Conservation (phyloP, 2,329 filamentous ascomycete genomes). For the Plectosphaerella sp. region DNA sequence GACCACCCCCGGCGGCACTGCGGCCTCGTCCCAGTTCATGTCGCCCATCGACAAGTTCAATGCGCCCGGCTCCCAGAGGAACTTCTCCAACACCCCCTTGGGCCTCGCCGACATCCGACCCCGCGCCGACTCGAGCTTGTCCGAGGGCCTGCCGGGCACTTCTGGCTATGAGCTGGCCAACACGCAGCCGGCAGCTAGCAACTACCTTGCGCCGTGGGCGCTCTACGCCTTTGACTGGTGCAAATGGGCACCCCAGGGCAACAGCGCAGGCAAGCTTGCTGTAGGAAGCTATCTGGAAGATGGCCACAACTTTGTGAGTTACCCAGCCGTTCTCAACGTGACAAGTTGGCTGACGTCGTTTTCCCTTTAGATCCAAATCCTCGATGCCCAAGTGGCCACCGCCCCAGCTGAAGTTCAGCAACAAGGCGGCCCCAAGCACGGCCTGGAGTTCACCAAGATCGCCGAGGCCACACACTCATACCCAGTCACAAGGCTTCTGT, state of each 20-base stretch:
- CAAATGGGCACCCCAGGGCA: constrained; percentile 84
- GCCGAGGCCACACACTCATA: constrained; percentile 98
- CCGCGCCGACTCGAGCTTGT: constrained; percentile 74
- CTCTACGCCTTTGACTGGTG: constrained; percentile 99
- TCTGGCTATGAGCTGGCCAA: constrained; percentile 62
- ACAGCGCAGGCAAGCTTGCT: constrained; percentile 85
- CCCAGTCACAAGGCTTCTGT: constrained; percentile 89
- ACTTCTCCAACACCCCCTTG: constrained; percentile 77
- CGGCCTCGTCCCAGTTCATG: constrained; percentile 11
- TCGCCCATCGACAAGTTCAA: constrained; percentile 40
- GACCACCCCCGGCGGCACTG: constrained; percentile 57
- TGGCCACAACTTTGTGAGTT: constrained; percentile 88
- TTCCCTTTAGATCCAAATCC: constrained; percentile 78
- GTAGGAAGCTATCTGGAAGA: constrained; percentile 96
- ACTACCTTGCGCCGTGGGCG: constrained; percentile 90
- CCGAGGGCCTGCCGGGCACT: constrained; percentile 63
- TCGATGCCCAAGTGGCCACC: constrained; percentile 76
- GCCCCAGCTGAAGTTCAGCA: constrained; percentile 65
- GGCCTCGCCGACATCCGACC: constrained; percentile 90
- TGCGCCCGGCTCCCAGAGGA: constrained; percentile 54
- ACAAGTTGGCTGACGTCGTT: background rate
- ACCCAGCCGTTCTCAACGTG: background rate
- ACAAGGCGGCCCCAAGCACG: constrained; percentile 67
- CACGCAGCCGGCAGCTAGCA: constrained; percentile 71
- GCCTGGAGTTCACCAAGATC: constrained; percentile 85